Conservation (phyloP, 108 stramenopile genomes). For the Craspedostauros australis region DNA sequence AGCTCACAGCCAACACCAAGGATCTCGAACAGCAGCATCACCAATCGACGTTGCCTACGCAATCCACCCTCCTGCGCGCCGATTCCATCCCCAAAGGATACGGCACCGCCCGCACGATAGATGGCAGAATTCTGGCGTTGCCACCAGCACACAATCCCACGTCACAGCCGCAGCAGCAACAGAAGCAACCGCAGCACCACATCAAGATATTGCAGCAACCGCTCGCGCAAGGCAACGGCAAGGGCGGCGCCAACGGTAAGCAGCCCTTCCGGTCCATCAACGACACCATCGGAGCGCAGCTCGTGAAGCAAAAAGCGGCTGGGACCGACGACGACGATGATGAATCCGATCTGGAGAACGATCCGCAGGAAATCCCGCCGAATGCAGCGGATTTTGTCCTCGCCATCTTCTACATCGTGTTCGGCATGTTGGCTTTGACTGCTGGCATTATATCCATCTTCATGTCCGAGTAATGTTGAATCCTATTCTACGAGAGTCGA, state of each 20-base stretch:
- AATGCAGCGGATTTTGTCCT: conserved; percentile 49
- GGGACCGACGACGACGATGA: conserved; percentile 14
- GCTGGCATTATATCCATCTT: conserved; percentile 61
- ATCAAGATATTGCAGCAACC: too few species aligned
- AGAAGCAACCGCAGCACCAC: too few species aligned
- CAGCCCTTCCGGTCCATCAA: conserved; percentile 21
- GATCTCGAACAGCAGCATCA: not conserved
- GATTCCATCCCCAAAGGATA: conserved; percentile 13
- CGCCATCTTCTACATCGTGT: conserved; percentile 59
- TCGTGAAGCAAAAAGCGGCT: conserved; percentile 10
- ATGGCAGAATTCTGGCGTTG: conserved; percentile 17
- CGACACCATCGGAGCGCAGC: conserved; percentile 23
- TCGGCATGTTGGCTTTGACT: conserved; percentile 60
- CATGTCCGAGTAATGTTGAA: not conserved
- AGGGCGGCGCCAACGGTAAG: not conserved
- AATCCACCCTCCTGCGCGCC: conserved; percentile 17
- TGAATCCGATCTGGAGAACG: conserved; percentile 36
- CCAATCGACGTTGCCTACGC: not conserved
- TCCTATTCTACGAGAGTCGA: too few species aligned
- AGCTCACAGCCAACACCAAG: not conserved
- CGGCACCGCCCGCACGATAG: conserved; percentile 2
- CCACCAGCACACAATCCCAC: conserved; percentile 5
- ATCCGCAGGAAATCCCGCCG: conserved; percentile 50
- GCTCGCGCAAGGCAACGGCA: too few species aligned
- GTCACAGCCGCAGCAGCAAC: not conserved